Evolutionary conservation across 805 yeast species (phyloP).

Genomic region (Torulaspora indica): DNA sequence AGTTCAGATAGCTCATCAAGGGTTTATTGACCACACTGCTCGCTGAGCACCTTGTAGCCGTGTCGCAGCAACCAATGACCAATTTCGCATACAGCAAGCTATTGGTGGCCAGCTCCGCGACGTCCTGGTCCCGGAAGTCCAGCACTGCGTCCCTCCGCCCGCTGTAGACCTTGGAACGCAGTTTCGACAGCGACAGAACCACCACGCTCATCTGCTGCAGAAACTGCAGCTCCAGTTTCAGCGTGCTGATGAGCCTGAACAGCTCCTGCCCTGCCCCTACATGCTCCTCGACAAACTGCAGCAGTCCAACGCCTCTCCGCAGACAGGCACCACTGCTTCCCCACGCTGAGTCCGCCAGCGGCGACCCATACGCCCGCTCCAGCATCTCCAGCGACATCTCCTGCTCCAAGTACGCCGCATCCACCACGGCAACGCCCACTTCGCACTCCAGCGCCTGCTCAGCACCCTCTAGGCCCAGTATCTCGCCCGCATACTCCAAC

Average conservation of each 20-base stretch:
- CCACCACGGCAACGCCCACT: conserved; percentile 13
- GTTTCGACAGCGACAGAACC: conserved; percentile 31
- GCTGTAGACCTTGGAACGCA: conserved; percentile 24
- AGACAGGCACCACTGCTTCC: conserved; percentile 27
- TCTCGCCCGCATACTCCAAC: conserved; percentile 11
- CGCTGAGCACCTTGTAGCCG: conserved; percentile 11
- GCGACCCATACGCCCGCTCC: conserved; percentile 26
- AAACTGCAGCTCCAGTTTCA: conserved; percentile 19
- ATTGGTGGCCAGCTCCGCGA: conserved; percentile 23
- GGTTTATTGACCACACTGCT: conserved; percentile 14
- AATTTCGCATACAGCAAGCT: conserved; percentile 30
- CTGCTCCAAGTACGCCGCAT: conserved; percentile 22
- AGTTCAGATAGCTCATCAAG: conserved; percentile 21
- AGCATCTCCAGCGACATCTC: conserved; percentile 23
- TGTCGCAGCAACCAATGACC: conserved; percentile 30
- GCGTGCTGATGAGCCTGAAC: conserved; percentile 7
- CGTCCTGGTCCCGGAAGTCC: conserved; percentile 31
- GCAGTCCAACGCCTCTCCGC: conserved; percentile 28
- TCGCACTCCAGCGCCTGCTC: conserved; percentile 2
- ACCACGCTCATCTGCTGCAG: conserved; percentile 32
- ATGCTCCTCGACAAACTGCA: conserved; percentile 16
- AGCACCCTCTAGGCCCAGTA: neutral
- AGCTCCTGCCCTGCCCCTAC: neutral
- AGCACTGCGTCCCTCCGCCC: conserved; percentile 24
- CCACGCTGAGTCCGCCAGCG: conserved; percentile 24